Evolutionary conservation across 495 filamentous ascomycete species (phyloP).

Genomic region (Penicillium flavigenum): DNA sequence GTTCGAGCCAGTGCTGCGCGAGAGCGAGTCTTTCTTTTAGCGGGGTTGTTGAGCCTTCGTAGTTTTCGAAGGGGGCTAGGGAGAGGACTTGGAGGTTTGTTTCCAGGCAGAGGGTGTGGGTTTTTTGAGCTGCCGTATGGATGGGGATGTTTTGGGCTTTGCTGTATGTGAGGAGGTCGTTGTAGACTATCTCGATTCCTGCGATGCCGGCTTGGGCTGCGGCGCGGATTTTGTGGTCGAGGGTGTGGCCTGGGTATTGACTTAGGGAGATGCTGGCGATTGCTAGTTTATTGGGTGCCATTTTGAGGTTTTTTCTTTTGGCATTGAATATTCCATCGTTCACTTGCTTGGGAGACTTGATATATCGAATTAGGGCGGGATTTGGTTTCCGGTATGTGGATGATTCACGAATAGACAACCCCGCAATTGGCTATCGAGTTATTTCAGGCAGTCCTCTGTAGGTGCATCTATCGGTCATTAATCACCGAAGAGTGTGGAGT

Average conservation of each 20-base stretch:
- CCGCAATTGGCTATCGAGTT: too few species aligned
- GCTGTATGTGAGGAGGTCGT: conserved; percentile 61
- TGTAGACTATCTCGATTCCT: conserved; percentile 70
- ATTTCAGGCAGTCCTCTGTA: too few species aligned
- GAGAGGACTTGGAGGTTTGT: conserved; percentile 57
- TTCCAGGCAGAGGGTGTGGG: conserved; percentile 51
- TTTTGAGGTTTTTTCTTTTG: conserved; percentile 34
- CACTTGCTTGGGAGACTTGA: not conserved
- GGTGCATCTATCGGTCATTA: too few species aligned
- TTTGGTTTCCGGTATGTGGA: not conserved
- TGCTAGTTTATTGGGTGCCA: conserved; percentile 49
- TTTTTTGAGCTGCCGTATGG: conserved; percentile 53
- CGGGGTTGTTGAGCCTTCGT: conserved; percentile 56
- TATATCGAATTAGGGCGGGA: not conserved
- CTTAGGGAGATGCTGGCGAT: conserved; percentile 67
- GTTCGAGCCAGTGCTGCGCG: conserved; percentile 63
- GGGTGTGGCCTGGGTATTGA: conserved; percentile 58
- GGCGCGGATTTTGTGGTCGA: conserved; percentile 60
- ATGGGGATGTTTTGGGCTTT: conserved; percentile 38
- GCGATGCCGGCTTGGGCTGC: conserved; percentile 59
- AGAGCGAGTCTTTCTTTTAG: conserved; percentile 58
- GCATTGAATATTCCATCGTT: not conserved
- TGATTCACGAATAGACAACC: too few species aligned
- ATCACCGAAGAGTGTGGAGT: too few species aligned
- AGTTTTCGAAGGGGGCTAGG: conserved; percentile 73